Conservation (phyloP, 1,139 yeast species). For the Trichomonascaceae sp. region DNA sequence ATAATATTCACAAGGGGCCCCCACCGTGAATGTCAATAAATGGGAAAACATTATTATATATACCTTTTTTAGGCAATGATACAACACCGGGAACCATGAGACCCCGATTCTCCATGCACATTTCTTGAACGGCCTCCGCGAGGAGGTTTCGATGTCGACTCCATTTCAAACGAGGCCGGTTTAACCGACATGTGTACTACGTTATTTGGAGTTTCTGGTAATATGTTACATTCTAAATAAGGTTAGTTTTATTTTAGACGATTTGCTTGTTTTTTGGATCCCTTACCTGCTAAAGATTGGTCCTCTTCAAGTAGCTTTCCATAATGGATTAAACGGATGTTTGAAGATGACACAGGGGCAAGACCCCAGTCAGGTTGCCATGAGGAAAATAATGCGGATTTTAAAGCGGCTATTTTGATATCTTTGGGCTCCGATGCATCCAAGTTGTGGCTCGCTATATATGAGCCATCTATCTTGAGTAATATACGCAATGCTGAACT, state of each 20-base stretch:
- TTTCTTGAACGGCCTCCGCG: slow-evolving; percentile 3
- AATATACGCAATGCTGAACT: slow-evolving; percentile 24
- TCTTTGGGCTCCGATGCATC: slow-evolving; percentile 17
- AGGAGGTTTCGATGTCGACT: slow-evolving; percentile 14
- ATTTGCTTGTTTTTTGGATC: too few relatives aligned
- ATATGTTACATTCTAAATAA: slow-evolving; percentile 18
- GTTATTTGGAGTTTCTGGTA: slow-evolving; percentile 17
- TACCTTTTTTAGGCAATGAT: slow-evolving; percentile 14
- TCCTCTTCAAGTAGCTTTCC: slow-evolving; percentile 29
- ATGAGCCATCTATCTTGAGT: slow-evolving; percentile 19
- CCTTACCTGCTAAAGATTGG: slow-evolving; percentile 20
- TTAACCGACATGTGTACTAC: slow-evolving; percentile 28
- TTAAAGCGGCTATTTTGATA: slow-evolving; percentile 20
- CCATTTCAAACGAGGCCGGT: slow-evolving; percentile 27
- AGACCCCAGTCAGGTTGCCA: slow-evolving; percentile 27
- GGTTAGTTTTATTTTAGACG: too few relatives aligned
- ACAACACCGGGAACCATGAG: slow-evolving; percentile 20
- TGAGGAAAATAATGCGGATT: slow-evolving; percentile 18
- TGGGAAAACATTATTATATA: not conserved
- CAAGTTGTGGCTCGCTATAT: slow-evolving; percentile 18
- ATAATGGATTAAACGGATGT: slow-evolving; percentile 27
- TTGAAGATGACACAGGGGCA: slow-evolving; percentile 19
- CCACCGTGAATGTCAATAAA: not conserved
- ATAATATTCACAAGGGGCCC: not conserved
- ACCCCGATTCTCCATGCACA: slow-evolving; percentile 11